These are phyloP conservation scores for Phaseolus coccineus DNA, from an alignment of 331 rosid genomes.

Conservation along the genomic window DNA sequence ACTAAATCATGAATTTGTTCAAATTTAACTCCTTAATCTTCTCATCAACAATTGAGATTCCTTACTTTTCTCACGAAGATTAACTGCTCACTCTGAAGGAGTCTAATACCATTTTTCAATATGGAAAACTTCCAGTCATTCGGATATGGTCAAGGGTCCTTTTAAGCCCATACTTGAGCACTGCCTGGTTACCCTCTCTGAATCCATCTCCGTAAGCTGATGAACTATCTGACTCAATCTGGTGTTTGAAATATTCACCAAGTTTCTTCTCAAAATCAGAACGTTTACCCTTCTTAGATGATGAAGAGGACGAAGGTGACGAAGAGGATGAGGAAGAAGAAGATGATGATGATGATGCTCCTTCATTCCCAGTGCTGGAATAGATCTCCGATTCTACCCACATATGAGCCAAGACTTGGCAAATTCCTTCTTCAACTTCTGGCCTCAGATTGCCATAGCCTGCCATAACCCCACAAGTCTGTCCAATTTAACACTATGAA, in stretches of 20 bases:
- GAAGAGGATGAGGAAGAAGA: slow-evolving; percentile 46
- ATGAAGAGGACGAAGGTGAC: slow-evolving; percentile 51
- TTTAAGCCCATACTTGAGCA: slow-evolving; percentile 72
- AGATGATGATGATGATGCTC: slow-evolving; percentile 58
- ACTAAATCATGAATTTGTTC: neutral
- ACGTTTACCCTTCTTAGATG: slow-evolving; percentile 80
- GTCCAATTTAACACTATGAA: slow-evolving; percentile 41
- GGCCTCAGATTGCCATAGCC: slow-evolving; percentile 83
- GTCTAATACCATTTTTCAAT: slow-evolving; percentile 34
- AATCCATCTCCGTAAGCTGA: slow-evolving; percentile 90
- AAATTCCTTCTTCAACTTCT: slow-evolving; percentile 96
- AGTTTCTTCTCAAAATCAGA: slow-evolving; percentile 92
- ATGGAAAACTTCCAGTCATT: slow-evolving; percentile 73
- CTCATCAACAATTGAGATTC: neutral
- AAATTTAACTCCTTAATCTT: neutral
- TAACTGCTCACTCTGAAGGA: neutral
- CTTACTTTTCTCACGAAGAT: neutral
- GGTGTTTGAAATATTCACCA: slow-evolving; percentile 83
- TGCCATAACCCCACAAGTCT: slow-evolving; percentile 39
- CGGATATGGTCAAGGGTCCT: slow-evolving; percentile 85
- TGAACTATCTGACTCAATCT: slow-evolving; percentile 90
- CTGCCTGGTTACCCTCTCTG: slow-evolving; percentile 77
- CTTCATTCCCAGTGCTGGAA: slow-evolving; percentile 53
- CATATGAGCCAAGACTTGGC: slow-evolving; percentile 97
- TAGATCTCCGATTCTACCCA: slow-evolving; percentile 90